A percentile compares a stretch with the other conserved stretches of the same genome.
These are phyloP conservation scores for Trichoderma arundinaceum DNA, from an alignment of 2,329 filamentous ascomycete species.

Conservation along the genomic window DNA sequence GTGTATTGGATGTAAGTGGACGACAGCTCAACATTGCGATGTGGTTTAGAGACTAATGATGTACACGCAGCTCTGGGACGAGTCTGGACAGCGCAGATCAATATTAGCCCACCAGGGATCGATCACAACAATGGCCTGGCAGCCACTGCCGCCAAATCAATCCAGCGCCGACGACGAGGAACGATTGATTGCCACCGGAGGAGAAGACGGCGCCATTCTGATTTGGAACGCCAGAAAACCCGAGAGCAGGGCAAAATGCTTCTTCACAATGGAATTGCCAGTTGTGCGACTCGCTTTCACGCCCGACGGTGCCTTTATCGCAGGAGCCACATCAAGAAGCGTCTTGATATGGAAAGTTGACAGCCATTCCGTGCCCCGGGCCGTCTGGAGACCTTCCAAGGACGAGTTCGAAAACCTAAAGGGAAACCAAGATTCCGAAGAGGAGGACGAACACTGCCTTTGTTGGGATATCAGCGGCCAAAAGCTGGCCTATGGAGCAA, in stretches of 20 bases:
- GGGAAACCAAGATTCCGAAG: constrained; percentile 46
- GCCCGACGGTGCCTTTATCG: constrained; percentile 67
- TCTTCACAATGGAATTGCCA: constrained; percentile 64
- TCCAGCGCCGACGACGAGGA: constrained; percentile 53
- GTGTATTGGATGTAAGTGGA: constrained; percentile 62
- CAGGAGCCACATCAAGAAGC: constrained; percentile 62
- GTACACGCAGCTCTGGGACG: constrained; percentile 58
- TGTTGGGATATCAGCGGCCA: constrained; percentile 67
- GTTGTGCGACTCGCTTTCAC: constrained; percentile 67
- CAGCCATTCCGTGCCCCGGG: constrained; percentile 62
- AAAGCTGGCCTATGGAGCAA: constrained; percentile 67
- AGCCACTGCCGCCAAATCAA: constrained; percentile 54
- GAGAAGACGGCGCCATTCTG: constrained; percentile 66
- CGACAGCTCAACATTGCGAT: background rate
- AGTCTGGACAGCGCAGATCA: constrained; percentile 57
- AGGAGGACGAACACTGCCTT: constrained; percentile 66
- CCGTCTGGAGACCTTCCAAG: constrained; percentile 66
- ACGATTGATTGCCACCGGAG: constrained; percentile 64
- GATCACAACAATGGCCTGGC: constrained; percentile 66
- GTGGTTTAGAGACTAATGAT: constrained; percentile 7
- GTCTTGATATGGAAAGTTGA: constrained; percentile 70
- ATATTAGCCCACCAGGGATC: constrained; percentile 64
- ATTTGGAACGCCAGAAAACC: constrained; percentile 65
- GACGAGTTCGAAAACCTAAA: constrained; percentile 19
- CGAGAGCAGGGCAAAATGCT: constrained; percentile 62